These are phyloP conservation scores for Beauveria sp. DNA, from an alignment of 2,329 filamentous ascomycete genomes.

Conservation along the genomic window DNA sequence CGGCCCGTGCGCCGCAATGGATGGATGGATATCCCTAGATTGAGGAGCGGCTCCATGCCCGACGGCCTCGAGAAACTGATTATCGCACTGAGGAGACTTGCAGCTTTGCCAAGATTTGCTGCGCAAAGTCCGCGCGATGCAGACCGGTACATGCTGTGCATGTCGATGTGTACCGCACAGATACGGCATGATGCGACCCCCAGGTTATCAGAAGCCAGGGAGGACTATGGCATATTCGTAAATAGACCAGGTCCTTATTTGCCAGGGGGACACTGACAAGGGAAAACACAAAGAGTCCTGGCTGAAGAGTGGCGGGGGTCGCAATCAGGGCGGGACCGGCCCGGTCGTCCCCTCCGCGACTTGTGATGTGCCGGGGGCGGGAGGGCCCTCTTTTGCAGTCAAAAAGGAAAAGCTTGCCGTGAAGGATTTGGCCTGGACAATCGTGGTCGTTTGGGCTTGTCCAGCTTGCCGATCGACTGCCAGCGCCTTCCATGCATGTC, in stretches of 20 bases:
- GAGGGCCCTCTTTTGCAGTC: neutral
- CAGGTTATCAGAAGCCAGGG: too few species aligned
- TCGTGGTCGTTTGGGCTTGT: neutral
- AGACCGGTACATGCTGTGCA: neutral
- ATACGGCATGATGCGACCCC: too few species aligned
- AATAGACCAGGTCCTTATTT: neutral
- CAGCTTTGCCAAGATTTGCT: neutral
- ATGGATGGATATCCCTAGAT: neutral
- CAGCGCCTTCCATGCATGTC: neutral
- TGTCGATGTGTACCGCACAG: neutral
- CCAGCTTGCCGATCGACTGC: neutral
- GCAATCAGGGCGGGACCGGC: neutral
- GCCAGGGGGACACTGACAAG: neutral
- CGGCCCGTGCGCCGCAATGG: neutral
- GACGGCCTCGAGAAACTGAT: neutral
- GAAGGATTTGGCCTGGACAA: neutral
- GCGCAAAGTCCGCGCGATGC: neutral
- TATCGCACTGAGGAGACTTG: too few species aligned
- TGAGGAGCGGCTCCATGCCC: too few species aligned
- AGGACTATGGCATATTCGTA: neutral
- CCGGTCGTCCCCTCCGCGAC: neutral
- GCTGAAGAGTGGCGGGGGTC: neutral
- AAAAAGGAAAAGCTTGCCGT: neutral
- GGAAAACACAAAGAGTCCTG: neutral
- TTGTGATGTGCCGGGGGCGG: neutral